Evolutionary conservation across 768 basidiomycete species (phyloP).

Genomic region (Xerocomellus intermedius): DNA sequence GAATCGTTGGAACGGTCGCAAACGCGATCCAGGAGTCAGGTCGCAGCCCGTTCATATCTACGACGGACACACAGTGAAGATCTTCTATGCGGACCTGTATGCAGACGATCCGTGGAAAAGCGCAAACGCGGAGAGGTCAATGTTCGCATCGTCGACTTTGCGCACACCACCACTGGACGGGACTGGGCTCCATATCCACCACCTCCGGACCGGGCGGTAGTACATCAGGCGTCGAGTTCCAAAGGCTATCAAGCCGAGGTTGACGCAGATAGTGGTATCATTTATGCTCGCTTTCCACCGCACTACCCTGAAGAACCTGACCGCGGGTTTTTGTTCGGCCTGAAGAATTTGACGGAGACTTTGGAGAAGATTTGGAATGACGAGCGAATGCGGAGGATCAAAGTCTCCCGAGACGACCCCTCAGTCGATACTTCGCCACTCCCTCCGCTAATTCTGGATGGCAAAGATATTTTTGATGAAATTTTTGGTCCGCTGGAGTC

Average conservation of each 20-base stretch:
- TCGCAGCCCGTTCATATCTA: conserved; percentile 44
- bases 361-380: conserved; percentile 87
- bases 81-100: conserved; percentile 63
- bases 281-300: conserved; percentile 93
- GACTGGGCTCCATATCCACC: conserved; percentile 79
- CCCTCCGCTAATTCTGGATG: conserved; percentile 63
- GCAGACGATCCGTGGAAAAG: conserved; percentile 59
- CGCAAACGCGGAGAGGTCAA: conserved; percentile 88
- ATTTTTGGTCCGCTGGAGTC: conserved; percentile 52
- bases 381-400: conserved; percentile 71
- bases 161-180: conserved; percentile 93
- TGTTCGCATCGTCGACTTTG: conserved; percentile 97
- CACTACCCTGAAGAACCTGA: conserved; percentile 88
- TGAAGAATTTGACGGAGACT: conserved; percentile 75
- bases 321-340: conserved; percentile 89
- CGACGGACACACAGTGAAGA: conserved; percentile 83
- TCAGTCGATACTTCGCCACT: conserved; percentile 48
- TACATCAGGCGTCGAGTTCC: conserved; percentile 51
- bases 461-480: conserved; percentile 77
- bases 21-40: conserved; percentile 40
- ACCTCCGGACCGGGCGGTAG: conserved; percentile 37
- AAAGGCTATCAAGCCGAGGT: conserved; percentile 82
- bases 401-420: conserved; percentile 58
- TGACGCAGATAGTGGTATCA: conserved; percentile 77
- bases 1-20: conserved; percentile 70